Base-by-base conservation (phyloP, 164 flowering plant genomes). In the Vitis amurensis region DNA sequence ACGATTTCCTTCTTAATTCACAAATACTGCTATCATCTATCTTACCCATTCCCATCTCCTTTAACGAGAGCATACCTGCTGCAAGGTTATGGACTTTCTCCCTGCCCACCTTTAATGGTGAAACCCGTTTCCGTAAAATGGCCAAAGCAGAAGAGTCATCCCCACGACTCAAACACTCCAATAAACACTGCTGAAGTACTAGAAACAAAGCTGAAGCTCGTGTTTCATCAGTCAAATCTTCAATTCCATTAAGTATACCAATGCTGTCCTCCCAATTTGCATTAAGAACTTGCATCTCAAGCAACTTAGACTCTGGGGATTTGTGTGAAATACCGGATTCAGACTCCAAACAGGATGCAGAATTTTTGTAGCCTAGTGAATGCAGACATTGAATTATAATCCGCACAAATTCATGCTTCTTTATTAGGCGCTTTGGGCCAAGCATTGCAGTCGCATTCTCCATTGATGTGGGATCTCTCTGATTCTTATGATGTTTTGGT, bases 201-300 rank as follows among this genome's bases (percentile, higher is more conserved):
- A 88, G 75, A 76, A 84, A 91, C 70, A 81, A 67, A 27, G 86
- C 93, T 1, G 88, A 80, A 68, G 75, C 77, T 69, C 85, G 81
- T 8, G 63, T 70, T 30, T 88, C 93, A 52, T 83, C 88, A 12
- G 13, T 66, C 79, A 89, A 73, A 31, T 72, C 79, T 29, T 75
- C 77, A 7, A 89, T 69, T 49, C 63, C 60, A 66, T 74, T 47
- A 1, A 94, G 72, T 23, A 76, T 76, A n/a, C 68, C 63, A 47
- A 89, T 60, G 52, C 89, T 87, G 50, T 76, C 87, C 56, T 91
- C 90, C 95, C 94, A 94, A 64, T 84, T 78, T 0, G 80, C 91
- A 62, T 68, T 72, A 11, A 79, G 79, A 49, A 89, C 69, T 60
- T 82, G 88, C 8, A 87, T 79, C 65, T 85, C 93, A 3, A 91